A percentile compares a stretch with the other conserved stretches of the same genome.
These are phyloP conservation scores for Rhododendron molle DNA, from an alignment of 148 eudicot species.

Conservation along the genomic window DNA sequence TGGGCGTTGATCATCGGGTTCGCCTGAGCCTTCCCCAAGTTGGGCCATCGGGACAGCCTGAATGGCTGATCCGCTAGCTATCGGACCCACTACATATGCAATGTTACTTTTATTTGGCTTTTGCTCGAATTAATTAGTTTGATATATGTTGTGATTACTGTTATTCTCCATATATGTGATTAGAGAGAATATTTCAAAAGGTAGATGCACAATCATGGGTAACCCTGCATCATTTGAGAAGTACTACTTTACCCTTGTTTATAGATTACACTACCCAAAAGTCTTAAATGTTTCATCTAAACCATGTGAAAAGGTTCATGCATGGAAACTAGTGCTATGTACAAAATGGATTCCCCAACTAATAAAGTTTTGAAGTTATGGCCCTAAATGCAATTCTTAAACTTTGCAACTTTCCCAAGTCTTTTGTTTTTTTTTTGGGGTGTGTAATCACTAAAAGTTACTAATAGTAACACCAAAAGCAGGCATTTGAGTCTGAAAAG, in stretches of 20 bases:
- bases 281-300: not conserved
- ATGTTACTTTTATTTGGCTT: not conserved
- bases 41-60: too few relatives aligned
- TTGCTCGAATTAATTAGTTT: not conserved
- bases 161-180: not conserved
- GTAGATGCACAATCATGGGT: not conserved
- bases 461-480: not conserved
- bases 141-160: not conserved
- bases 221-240: not conserved
- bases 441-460: not conserved
- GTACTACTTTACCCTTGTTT: not conserved
- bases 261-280: not conserved
- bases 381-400: conserved; percentile 3
- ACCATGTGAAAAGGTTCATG: not conserved
- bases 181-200: not conserved
- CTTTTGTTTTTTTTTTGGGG: not conserved
- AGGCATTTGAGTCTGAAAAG: conserved; percentile 12
- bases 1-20: too few relatives aligned
- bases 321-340: not conserved
- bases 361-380: conserved; percentile 1
- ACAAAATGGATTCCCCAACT: conserved; percentile 1
- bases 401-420: conserved; percentile 9
- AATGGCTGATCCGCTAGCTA: not conserved
- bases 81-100: not conserved
- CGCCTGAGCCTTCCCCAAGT: too few relatives aligned